Conservation (phyloP, 768 basidiomycete species). For the Mycena olivaceomarginata region DNA sequence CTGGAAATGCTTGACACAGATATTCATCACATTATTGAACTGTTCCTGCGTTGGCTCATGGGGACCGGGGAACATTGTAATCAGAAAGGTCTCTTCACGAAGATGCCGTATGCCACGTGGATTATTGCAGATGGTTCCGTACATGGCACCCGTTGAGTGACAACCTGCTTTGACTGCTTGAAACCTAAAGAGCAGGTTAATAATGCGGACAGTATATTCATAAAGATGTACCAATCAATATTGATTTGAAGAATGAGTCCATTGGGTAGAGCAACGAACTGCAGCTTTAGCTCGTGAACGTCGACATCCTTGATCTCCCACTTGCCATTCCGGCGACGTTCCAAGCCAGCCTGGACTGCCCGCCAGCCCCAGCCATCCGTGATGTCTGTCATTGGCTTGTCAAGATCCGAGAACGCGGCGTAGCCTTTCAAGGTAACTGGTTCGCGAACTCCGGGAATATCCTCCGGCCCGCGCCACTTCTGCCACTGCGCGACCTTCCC, state of each 20-base stretch:
- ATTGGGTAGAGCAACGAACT: slow-evolving; percentile 47
- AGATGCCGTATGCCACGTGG: slow-evolving; percentile 44
- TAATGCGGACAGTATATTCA: neutral
- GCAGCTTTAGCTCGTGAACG: slow-evolving; percentile 44
- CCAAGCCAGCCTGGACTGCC: slow-evolving; percentile 33
- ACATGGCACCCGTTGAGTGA: slow-evolving; percentile 51
- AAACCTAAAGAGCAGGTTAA: slow-evolving; percentile 43
- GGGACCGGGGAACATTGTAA: slow-evolving; percentile 48
- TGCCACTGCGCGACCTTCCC: slow-evolving; percentile 38
- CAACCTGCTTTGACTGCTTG: slow-evolving; percentile 37
- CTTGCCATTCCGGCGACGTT: slow-evolving; percentile 34
- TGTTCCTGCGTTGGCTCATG: slow-evolving; percentile 43
- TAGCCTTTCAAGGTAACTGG: slow-evolving; percentile 34
- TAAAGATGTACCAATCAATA: slow-evolving; percentile 47
- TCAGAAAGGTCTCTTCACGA: slow-evolving; percentile 47
- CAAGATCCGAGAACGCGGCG: slow-evolving; percentile 28
- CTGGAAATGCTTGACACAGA: slow-evolving; percentile 32
- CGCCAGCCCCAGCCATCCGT: slow-evolving; percentile 52
- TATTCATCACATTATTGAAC: slow-evolving; percentile 38
- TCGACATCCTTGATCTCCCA: slow-evolving; percentile 48
- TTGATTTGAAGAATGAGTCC: slow-evolving; percentile 50
- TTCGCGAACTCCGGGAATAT: slow-evolving; percentile 41
- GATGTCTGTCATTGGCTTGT: slow-evolving; percentile 44
- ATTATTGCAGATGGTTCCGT: slow-evolving; percentile 47
- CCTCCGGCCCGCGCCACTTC: slow-evolving; percentile 46